These are phyloP conservation scores for Aspergillus jensenii DNA, from an alignment of 2,329 filamentous ascomycete genomes.

Conservation along the genomic window DNA sequence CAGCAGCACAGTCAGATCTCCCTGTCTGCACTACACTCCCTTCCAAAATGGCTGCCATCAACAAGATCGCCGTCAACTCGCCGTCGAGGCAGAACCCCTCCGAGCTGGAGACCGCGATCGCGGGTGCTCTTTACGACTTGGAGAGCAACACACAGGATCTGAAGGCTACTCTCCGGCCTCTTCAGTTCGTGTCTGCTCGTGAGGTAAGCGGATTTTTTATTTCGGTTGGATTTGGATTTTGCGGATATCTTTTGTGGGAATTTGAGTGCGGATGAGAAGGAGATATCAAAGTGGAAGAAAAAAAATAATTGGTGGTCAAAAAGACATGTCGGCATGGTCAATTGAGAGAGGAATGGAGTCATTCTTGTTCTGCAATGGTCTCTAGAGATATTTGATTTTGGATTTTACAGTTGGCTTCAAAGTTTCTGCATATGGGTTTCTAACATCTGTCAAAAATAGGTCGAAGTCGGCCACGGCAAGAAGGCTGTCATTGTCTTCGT, in stretches of 20 bases:
- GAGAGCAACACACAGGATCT: conserved; percentile 99
- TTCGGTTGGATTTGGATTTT: conserved; percentile 5
- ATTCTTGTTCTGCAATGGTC: background rate
- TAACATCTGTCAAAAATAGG: conserved; percentile 60
- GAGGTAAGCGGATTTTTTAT: conserved; percentile 71
- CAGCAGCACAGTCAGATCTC: conserved; percentile 38
- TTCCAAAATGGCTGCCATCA: conserved; percentile 70
- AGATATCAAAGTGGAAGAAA: background rate
- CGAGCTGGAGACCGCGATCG: conserved; percentile 96
- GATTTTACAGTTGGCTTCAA: background rate
- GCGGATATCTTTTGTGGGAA: background rate
- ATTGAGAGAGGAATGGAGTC: background rate
- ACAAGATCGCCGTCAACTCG: conserved; percentile 99
- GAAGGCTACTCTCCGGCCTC: conserved; percentile 90
- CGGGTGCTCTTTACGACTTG: conserved; percentile 95
- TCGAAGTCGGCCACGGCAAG: conserved; percentile 99
- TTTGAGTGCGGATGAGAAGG: background rate
- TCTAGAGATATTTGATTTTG: background rate
- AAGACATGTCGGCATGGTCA: background rate
- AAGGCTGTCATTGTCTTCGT: conserved; percentile 99
- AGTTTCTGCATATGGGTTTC: conserved; percentile 17
- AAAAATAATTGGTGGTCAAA: background rate
- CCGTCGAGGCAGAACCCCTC: conserved; percentile 93
- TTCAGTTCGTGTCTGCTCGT: conserved; percentile 98
- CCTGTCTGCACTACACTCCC: conserved; percentile 37